Conservation (phyloP, 2,329 filamentous ascomycete species). For the Capronia coronata region DNA sequence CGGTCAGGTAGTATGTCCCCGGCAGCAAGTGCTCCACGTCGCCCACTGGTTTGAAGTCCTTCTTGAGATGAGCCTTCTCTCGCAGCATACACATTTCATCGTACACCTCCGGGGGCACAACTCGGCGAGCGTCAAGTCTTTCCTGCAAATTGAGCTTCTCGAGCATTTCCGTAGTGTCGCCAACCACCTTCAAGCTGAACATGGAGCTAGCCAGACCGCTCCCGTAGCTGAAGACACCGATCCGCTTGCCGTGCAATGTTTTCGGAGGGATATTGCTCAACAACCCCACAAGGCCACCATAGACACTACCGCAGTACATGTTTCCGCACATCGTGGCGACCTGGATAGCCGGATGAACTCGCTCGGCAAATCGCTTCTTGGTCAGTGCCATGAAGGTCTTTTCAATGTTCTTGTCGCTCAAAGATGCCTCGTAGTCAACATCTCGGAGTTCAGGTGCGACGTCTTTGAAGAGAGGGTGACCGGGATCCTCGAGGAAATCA, state of each 20-base stretch:
- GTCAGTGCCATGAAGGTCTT: slow-evolving; percentile 79
- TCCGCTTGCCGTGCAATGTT: slow-evolving; percentile 62
- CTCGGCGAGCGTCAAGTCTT: slow-evolving; percentile 58
- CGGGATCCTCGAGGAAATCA: slow-evolving; percentile 68
- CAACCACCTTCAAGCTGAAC: slow-evolving; percentile 60
- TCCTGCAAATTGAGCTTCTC: slow-evolving; percentile 64
- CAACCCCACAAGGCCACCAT: slow-evolving; percentile 52
- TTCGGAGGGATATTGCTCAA: slow-evolving; percentile 58
- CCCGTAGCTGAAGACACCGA: slow-evolving; percentile 73
- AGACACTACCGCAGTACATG: slow-evolving; percentile 58
- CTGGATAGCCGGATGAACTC: slow-evolving; percentile 65
- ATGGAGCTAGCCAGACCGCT: slow-evolving; percentile 70
- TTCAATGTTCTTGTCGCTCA: slow-evolving; percentile 75
- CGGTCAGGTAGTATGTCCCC: slow-evolving; percentile 71
- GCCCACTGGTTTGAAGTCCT: slow-evolving; percentile 66
- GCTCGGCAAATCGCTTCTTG: slow-evolving; percentile 78
- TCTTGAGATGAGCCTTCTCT: slow-evolving; percentile 76
- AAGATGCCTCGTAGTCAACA: slow-evolving; percentile 70
- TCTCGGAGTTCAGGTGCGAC: slow-evolving; percentile 70
- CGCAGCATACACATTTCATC: slow-evolving; percentile 75
- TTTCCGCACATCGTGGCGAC: slow-evolving; percentile 68
- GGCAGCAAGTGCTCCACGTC: slow-evolving; percentile 58
- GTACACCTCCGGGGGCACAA: slow-evolving; percentile 64
- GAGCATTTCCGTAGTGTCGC: slow-evolving; percentile 61
- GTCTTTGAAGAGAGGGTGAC: slow-evolving; percentile 62